Evolutionary conservation across 768 basidiomycete species (phyloP), one percentile per base, ranked within the genome.

Genomic region (Mycena maculata): DNA sequence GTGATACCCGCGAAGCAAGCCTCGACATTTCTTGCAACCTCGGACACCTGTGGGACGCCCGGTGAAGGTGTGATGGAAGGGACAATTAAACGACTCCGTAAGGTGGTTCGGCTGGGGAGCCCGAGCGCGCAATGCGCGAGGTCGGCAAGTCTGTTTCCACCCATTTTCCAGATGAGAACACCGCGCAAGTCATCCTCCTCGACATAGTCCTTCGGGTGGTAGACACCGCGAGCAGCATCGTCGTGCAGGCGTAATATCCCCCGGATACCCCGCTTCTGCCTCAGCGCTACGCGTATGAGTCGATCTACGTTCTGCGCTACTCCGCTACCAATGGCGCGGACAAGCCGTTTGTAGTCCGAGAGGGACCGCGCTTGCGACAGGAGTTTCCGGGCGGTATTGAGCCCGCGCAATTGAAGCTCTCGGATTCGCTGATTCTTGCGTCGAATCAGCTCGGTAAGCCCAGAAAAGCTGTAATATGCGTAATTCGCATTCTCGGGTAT

Each of bases 151-250:
- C 72, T 41, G 7, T 28, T 22, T 4, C 76, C 76, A 16, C 64
- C 74, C 48, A 77, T n/a, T n/a, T 56, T 48, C 73, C 56, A 74
- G 22, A 79, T 23, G 2, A 73, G 38, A 31, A 75, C 22, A 0
- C 60, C 72, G 47, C 48, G n/a, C 63, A 75, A 56, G 3, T 67
- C 64, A 2, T 78, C 74, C 31, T 71, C 68, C 13, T 75, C 73
- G 64, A 11, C 58, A 0, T 20, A 36, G 56, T 4, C n/a, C n/a
- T n/a, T n/a, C n/a, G n/a, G n/a, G n/a, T n/a, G n/a, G n/a, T n/a
- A n/a, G n/a, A n/a, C n/a, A 22, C 6, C 0, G 50, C 61, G 7
- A 75, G 27, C n/a, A 2, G 74, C 74, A 2, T 45, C 55, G n/a
- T 62, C 12, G 30, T 57, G 48, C 3, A 13, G 4, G 0, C 30